Percentiles rank a stretch among this genome's conserved stretches.
These are phyloP conservation scores for Comarum palustre DNA, from an alignment of 306 rosid genomes.

Conservation along the genomic window DNA sequence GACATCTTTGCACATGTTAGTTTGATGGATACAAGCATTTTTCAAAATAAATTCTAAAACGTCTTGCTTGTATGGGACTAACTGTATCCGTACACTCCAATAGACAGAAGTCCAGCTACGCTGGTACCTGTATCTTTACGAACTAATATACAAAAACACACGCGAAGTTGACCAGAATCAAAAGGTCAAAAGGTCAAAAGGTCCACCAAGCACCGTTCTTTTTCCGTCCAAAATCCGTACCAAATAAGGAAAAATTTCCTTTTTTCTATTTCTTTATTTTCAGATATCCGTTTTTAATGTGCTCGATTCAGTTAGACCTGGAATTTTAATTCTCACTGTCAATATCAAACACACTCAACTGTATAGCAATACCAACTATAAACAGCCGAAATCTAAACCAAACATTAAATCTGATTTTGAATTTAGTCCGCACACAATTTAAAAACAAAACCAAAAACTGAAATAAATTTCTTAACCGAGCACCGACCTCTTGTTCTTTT, in stretches of 20 bases:
- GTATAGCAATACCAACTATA: background rate
- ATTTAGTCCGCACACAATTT: background rate
- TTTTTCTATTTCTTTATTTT: background rate
- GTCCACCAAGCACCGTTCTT: background rate
- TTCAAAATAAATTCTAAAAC: too few relatives aligned
- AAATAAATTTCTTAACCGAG: background rate
- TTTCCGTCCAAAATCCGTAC: constrained; percentile 6
- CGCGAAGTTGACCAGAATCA: background rate
- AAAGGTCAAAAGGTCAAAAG: background rate
- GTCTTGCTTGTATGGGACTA: too few relatives aligned
- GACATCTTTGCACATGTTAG: too few relatives aligned
- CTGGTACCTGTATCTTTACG: background rate
- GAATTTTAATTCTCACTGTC: background rate
- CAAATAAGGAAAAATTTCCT: background rate
- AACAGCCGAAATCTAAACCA: background rate
- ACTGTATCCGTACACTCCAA: too few relatives aligned
- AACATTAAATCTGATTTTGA: background rate
- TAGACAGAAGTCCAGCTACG: too few relatives aligned
- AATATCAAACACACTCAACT: background rate
- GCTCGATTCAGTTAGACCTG: background rate
- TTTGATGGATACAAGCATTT: too few relatives aligned
- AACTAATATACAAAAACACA: background rate
- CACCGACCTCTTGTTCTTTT: background rate
- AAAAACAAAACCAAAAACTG: background rate
- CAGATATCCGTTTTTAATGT: background rate